Percentiles rank a stretch among this genome's conserved stretches.
phyloP scores from a whole-genome alignment of 306 rosid species.

The Cicer bijugum region DNA sequence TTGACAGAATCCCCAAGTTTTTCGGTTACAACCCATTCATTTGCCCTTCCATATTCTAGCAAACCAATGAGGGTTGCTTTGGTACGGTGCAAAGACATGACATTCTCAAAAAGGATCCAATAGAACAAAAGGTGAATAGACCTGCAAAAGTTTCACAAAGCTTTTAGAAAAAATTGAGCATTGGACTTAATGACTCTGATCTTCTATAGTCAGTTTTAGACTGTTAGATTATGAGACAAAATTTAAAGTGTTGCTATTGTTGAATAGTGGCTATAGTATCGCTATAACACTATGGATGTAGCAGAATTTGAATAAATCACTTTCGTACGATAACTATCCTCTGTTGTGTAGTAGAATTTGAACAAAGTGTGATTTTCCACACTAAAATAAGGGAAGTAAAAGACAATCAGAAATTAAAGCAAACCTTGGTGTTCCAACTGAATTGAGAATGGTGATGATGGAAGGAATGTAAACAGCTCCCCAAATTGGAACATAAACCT shows the following conservation, averaged over 20 bases:
- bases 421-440: slow-evolving; percentile 99
- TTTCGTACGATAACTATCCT: too few relatives aligned
- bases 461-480: slow-evolving; percentile 99
- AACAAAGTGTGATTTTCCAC: too few relatives aligned
- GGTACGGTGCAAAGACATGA: slow-evolving; percentile 98
- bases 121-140: slow-evolving; percentile 93
- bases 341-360: too few relatives aligned
- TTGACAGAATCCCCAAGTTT: slow-evolving; percentile 84
- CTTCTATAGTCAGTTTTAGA: too few relatives aligned
- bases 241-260: too few relatives aligned
- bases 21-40: slow-evolving; percentile 99
- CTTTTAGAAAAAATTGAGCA: background rate
- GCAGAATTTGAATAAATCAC: too few relatives aligned
- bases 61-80: slow-evolving; percentile 90
- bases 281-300: too few relatives aligned
- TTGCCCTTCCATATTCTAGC: slow-evolving; percentile 80
- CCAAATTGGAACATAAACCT: slow-evolving; percentile 97
- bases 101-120: slow-evolving; percentile 98
- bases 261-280: too few relatives aligned
- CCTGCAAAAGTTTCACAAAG: slow-evolving; percentile 52
- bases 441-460: slow-evolving; percentile 89
- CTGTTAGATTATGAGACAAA: too few relatives aligned
- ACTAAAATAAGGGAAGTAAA: too few relatives aligned
- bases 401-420: background rate
- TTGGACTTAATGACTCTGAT: background rate